A percentile compares a stretch with the other conserved stretches of the same genome.
Evolutionary conservation across 148 eudicot genomes (phyloP).

Genomic region (Rhododendron vialii): DNA sequence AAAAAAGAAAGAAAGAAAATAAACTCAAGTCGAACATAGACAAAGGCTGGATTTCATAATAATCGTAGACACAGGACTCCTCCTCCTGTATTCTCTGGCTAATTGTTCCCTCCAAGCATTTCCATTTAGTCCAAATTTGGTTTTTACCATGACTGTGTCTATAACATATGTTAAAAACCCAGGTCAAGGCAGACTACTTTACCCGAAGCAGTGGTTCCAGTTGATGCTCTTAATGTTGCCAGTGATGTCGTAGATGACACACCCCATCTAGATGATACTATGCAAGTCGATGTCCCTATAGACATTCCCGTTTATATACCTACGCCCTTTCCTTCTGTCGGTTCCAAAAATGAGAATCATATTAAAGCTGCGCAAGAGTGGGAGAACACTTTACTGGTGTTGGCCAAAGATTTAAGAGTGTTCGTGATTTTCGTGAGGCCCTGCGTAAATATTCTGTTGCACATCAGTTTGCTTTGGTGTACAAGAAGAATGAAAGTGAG

Average conservation of each 20-base stretch:
- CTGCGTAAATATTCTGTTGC: constrained; percentile 84
- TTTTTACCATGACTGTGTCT: no score
- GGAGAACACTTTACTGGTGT: constrained; percentile 86
- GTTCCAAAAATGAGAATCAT: constrained; percentile 48
- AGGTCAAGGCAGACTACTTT: constrained; percentile 88
- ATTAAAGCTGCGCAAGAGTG: constrained; percentile 73
- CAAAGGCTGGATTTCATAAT: no score
- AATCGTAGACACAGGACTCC: no score
- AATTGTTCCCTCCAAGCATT: no score
- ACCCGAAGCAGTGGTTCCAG: constrained; percentile 52
- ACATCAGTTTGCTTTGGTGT: constrained; percentile 79
- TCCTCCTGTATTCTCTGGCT: no score
- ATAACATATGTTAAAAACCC: constrained; percentile 2
- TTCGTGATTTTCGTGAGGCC: constrained; percentile 81
- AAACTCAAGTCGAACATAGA: no score
- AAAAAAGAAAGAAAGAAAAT: no score
- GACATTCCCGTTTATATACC: constrained; percentile 37
- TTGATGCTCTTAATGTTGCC: constrained; percentile 44
- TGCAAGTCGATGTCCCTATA: constrained; percentile 36
- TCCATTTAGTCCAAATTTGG: no score
- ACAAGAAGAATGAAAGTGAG: constrained; percentile 93
- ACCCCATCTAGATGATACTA: constrained; percentile 34
- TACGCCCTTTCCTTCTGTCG: constrained; percentile 22
- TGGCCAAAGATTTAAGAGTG: constrained; percentile 91
- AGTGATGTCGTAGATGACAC: constrained; percentile 53